A percentile compares a stretch with the other conserved stretches of the same genome.
Conservation (phyloP, 2,329 filamentous ascomycete species). For the Pestalotiopsis sp. region DNA sequence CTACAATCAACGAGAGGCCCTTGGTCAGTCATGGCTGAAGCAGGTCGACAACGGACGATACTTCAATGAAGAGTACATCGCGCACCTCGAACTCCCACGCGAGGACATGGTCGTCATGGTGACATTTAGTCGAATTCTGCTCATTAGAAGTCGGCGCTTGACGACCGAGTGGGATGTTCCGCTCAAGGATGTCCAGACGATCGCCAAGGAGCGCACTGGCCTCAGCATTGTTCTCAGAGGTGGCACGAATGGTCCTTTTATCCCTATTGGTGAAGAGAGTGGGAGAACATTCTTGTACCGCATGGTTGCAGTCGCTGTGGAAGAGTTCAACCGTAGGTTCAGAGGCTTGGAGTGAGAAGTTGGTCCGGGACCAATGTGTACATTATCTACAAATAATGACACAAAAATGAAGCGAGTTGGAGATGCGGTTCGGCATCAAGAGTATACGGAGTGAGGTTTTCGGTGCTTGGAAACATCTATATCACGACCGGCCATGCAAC, state of each 20-base stretch:
- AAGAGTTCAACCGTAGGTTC: slow-evolving; percentile 68
- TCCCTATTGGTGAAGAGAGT: slow-evolving; percentile 90
- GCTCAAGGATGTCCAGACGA: slow-evolving; percentile 94
- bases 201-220: slow-evolving; percentile 93
- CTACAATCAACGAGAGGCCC: slow-evolving; percentile 90
- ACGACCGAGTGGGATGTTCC: slow-evolving; percentile 95
- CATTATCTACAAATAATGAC: not conserved
- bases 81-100: slow-evolving; percentile 86
- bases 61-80: slow-evolving; percentile 97
- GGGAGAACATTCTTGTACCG: slow-evolving; percentile 64
- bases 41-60: slow-evolving; percentile 96
- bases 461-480: not conserved
- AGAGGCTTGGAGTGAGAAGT: slow-evolving; percentile 42
- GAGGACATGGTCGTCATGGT: slow-evolving; percentile 91
- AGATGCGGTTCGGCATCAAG: not conserved
- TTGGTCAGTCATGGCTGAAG: slow-evolving; percentile 98
- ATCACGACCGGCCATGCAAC: not conserved
- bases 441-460: not conserved
- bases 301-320: slow-evolving; percentile 67
- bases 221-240: slow-evolving; percentile 87
- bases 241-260: slow-evolving; percentile 90
- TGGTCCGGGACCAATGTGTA: too few relatives aligned
- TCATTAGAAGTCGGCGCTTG: slow-evolving; percentile 84
- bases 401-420: not conserved
- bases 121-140: slow-evolving; percentile 84